phyloP scores from a whole-genome alignment of 1,284 basidiomycete genomes.

The Moesziomyces globuligerus region DNA sequence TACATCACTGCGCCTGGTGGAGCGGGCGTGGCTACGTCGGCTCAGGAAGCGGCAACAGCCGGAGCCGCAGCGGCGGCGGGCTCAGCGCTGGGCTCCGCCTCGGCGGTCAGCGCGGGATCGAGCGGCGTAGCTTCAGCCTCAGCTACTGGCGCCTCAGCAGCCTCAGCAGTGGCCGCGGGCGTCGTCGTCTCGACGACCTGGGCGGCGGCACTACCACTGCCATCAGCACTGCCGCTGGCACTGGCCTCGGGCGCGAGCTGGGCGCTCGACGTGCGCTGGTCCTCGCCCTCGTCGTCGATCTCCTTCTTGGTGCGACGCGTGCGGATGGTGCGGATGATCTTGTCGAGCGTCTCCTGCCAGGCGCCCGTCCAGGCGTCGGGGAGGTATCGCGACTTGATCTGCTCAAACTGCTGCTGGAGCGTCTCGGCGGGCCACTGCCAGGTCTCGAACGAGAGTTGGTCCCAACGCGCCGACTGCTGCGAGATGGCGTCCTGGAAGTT shows the following conservation, averaged over 20 bases:
- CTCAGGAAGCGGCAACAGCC: constrained; percentile 1
- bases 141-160: neutral
- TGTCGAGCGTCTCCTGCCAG: constrained; percentile 43
- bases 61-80: constrained; percentile 18
- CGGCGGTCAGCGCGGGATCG: constrained; percentile 27
- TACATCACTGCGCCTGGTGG: no score
- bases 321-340: constrained; percentile 35
- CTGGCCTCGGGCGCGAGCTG: neutral
- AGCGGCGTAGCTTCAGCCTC: constrained; percentile 5
- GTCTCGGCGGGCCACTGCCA: constrained; percentile 42
- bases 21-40: no score
- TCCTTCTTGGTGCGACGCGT: constrained; percentile 37
- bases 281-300: constrained; percentile 42
- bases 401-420: constrained; percentile 41
- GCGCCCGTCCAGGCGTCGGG: constrained; percentile 35
- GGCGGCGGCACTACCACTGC: neutral
- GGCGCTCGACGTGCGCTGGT: no score
- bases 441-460: constrained; percentile 25
- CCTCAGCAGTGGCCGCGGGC: constrained; percentile 2
- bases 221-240: neutral
- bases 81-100: constrained; percentile 1
- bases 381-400: constrained; percentile 47
- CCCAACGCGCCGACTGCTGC: constrained; percentile 31
- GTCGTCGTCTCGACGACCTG: neutral
- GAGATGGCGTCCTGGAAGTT: constrained; percentile 32